phyloP scores from a whole-genome alignment of 208 protist genomes.

The Trypanosoma scelopori region DNA sequence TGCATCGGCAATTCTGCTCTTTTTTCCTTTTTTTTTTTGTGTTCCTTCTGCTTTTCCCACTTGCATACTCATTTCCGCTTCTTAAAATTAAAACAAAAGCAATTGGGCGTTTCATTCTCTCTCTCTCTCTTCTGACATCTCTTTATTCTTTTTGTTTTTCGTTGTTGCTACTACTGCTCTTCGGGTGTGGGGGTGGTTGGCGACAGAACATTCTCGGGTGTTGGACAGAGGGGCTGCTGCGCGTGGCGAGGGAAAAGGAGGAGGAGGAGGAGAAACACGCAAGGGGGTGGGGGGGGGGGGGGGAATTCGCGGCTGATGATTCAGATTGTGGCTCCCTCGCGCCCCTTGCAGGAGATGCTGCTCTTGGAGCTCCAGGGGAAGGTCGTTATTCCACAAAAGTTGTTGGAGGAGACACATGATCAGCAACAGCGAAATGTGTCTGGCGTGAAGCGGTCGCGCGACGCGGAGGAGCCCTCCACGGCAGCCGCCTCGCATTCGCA shows the following conservation, averaged over 20 bases:
- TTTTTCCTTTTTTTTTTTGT: slow-evolving; percentile 28
- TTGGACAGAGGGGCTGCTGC: no score
- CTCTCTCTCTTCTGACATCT: no score
- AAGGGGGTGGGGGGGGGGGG: neutral
- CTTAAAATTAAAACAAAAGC: no score
- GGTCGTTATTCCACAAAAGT: slow-evolving; percentile 44
- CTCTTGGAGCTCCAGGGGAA: slow-evolving; percentile 74
- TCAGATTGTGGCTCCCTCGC: slow-evolving; percentile 40
- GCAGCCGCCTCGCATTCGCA: neutral
- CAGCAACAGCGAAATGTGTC: slow-evolving; percentile 8
- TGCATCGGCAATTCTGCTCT: slow-evolving; percentile 5
- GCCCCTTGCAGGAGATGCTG: slow-evolving; percentile 50
- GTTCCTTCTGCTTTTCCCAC: neutral
- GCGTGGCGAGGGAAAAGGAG: no score
- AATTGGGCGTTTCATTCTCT: no score
- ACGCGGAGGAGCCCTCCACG: neutral
- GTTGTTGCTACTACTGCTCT: no score
- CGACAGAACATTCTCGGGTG: no score
- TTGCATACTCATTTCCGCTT: neutral
- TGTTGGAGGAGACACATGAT: slow-evolving; percentile 24
- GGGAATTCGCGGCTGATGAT: slow-evolving; percentile 36
- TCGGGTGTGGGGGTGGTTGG: no score
- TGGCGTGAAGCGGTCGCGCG: slow-evolving; percentile 3
- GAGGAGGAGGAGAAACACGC: no score
- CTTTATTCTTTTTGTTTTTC: no score